Evolutionary conservation across 2,329 filamentous ascomycete species (phyloP), one percentile per base, ranked within the genome.

Genomic region (Lasiodiplodia gonubiensis): DNA sequence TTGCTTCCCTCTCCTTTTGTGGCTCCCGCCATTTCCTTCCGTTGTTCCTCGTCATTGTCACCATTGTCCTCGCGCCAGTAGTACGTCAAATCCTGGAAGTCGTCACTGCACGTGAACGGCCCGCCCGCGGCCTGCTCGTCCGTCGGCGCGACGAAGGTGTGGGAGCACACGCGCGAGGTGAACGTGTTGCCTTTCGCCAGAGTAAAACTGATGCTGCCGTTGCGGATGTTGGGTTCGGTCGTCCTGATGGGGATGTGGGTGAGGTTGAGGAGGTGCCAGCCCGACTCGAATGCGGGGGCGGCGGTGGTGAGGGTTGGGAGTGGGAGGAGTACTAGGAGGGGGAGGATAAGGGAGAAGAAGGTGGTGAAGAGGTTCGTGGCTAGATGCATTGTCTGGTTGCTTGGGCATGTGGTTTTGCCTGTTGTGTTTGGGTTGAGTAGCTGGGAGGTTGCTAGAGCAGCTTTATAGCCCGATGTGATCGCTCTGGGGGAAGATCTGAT

Each of bases 251-350:
- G 59, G n/a, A 25, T 63, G 46, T 63, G 59, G 42, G 59, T 63
- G 16, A 63, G 27, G 59, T 63, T 63, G 59, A 37, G 42, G 59
- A 63, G 27, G n/a, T 46, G 49, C 21, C 23, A 63, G 59, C 42
- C 42, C n/a, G 42, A 5, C 27, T 33, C 42, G 57, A 49, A 27
- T 6, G 52, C 11, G 4, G 52, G 14, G 27, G 5, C 4, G 42
- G 39, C 7, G 27, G 39, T 21, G 57, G 39, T 49, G n/a, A n/a
- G 21, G 18, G 46, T 48, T n/a, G 23, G 5, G 27, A 16, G 35
- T 25, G n/a, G 25, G 42, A 35, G 42, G 11, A 37, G 53, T 10
- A 8, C 30, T 3, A 39, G 53, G 10, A 57, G n/a, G 53, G 37
- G 21, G 5, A 35, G 8, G 25, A 35, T 16, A 23, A 33, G 37